Conservation (phyloP, 768 basidiomycete genomes). For the Lentinus brumalis region DNA sequence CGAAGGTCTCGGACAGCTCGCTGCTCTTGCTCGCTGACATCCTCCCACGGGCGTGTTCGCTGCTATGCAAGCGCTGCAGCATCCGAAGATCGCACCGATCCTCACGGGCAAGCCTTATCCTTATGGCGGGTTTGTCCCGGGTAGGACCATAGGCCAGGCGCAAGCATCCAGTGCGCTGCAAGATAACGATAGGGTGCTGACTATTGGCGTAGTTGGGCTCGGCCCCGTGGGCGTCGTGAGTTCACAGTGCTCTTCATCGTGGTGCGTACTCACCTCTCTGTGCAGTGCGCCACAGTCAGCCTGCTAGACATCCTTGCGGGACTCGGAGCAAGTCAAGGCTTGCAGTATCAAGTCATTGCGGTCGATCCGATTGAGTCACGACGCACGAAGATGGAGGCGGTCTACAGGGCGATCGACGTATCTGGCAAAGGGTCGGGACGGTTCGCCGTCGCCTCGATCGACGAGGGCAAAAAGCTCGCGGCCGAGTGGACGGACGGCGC, state of each 20-base stretch:
- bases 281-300: constrained; percentile 60
- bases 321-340: constrained; percentile 26
- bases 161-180: constrained; percentile 33
- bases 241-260: background rate
- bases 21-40: constrained; percentile 77
- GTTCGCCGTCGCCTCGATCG: constrained; percentile 53
- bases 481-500: constrained; percentile 54
- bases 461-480: constrained; percentile 52
- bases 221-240: constrained; percentile 76
- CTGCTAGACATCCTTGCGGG: constrained; percentile 61
- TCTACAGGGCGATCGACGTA: constrained; percentile 52
- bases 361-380: constrained; percentile 62
- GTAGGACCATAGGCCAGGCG: background rate
- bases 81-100: constrained; percentile 68
- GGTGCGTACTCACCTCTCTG: background rate
- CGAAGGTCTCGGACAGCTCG: constrained; percentile 55
- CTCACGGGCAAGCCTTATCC: constrained; percentile 65
- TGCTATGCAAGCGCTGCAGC: constrained; percentile 67
- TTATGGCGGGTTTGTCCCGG: constrained; percentile 19
- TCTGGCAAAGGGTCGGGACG: constrained; percentile 48
- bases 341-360: constrained; percentile 59
- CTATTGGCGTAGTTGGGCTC: constrained; percentile 69
- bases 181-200: constrained; percentile 52
- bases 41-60: constrained; percentile 79
- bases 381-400: constrained; percentile 58